Evolutionary conservation across 257 asterid genomes (phyloP), one percentile per base, ranked within the genome.

Genomic region (Solanum corneliomulleri): DNA sequence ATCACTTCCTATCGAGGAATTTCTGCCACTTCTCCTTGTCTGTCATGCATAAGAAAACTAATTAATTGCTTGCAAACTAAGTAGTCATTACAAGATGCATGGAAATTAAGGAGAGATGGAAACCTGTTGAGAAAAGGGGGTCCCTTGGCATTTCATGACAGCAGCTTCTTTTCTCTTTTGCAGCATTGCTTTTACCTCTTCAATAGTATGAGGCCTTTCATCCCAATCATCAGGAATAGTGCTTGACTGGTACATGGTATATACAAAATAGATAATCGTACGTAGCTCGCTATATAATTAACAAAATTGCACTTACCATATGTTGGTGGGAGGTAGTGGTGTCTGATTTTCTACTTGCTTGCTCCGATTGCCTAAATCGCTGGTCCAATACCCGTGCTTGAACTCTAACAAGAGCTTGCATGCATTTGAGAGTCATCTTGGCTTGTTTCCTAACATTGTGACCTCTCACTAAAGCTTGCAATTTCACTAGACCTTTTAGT

Each of bases 401-500:
- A 7, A 91, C 91, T 56, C 93, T 82, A 31, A 91, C 89, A 11
- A 92, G 92, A 87, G 94, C 92, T 89, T 92, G 93, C 92, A 91
- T 91, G 47, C 92, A 92, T 70, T 72, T 87, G 18, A 92, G 80
- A 7, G 94, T 92, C 91, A 87, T 89, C 83, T 90, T 89, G 8
- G 92, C 92, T 86, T 90, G 94, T 87, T 91, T 91, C 13, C 93
- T 78, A 10, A 92, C 92, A 56, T 90, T 89, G 87, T 90, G 90
- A 69, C 94, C 94, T 60, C 93, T 88, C 14, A 90, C 92, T 64
- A 92, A 71, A 44, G 94, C 94, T 89, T 92, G 93, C 87, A 92
- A 49, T 70, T 90, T 92, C n/a, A 92, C 94, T 52, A 92, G 85
- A 23, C 92, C 94, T 83, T 90, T 91, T 21, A 92, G 85, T n/a